Percentiles rank a stretch among this genome's conserved stretches.
These are phyloP conservation scores for Solanum acaule DNA, from an alignment of 257 asterid species.

Conservation along the genomic window DNA sequence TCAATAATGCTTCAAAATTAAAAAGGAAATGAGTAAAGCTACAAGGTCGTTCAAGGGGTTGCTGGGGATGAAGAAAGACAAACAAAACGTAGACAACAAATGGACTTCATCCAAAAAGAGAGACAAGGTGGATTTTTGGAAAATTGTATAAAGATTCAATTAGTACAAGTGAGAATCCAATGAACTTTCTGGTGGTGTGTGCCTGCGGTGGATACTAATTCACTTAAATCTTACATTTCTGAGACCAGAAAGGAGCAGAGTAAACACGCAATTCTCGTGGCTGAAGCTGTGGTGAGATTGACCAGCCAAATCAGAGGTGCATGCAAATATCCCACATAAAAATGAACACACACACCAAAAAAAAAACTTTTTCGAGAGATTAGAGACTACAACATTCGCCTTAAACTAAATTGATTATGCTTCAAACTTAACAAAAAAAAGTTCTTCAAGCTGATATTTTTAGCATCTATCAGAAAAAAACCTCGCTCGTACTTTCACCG, in stretches of 20 bases:
- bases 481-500: background rate
- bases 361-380: background rate
- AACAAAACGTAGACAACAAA: constrained; percentile 35
- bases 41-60: constrained; percentile 66
- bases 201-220: constrained; percentile 29
- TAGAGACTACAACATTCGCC: background rate
- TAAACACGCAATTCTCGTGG: constrained; percentile 73
- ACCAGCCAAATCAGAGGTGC: background rate
- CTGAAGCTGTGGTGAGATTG: constrained; percentile 36
- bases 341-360: background rate
- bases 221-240: constrained; percentile 46
- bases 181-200: constrained; percentile 17
- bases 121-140: constrained; percentile 65
- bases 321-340: background rate
- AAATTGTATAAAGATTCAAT: constrained; percentile 36
- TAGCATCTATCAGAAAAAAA: background rate
- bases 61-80: constrained; percentile 66
- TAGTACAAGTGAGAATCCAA: background rate
- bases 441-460: background rate
- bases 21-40: constrained; percentile 68
- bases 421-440: background rate
- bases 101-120: constrained; percentile 30
- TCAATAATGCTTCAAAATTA: background rate
- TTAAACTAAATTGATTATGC: background rate
- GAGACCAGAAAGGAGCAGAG: constrained; percentile 57